Evolutionary conservation across 257 asterid genomes (phyloP).

Genomic region (Solanum sparsipilum): DNA sequence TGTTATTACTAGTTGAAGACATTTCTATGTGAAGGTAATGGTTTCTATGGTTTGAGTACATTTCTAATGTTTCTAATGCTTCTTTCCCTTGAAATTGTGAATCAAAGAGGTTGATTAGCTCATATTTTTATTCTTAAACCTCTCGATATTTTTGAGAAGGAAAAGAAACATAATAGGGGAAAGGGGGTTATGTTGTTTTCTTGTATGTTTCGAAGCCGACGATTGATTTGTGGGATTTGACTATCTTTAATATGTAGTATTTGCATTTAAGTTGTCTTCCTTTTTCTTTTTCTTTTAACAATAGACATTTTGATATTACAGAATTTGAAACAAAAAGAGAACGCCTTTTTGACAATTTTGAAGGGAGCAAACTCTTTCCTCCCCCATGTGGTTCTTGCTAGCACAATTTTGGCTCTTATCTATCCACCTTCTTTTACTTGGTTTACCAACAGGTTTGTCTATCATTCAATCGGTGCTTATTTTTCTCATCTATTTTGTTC

Average conservation of each 20-base stretch:
- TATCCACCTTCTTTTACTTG: conserved; percentile 94
- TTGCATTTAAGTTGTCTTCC: background rate
- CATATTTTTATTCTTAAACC: background rate
- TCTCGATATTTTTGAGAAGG: background rate
- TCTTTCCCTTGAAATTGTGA: background rate
- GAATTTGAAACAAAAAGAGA: conserved; percentile 19
- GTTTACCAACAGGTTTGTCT: conserved; percentile 83
- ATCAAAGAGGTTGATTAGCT: background rate
- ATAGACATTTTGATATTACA: conserved; percentile 9
- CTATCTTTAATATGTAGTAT: background rate
- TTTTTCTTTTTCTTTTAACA: background rate
- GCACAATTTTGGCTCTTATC: conserved; percentile 80
- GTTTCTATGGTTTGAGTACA: background rate
- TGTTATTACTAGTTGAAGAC: background rate
- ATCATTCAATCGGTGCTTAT: background rate
- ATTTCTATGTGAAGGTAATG: background rate
- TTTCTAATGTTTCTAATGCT: background rate
- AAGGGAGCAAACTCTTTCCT: conserved; percentile 69
- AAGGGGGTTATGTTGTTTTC: background rate
- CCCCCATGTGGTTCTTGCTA: conserved; percentile 89
- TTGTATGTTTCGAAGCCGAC: background rate
- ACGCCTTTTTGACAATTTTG: conserved; percentile 35
- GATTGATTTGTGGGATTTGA: background rate
- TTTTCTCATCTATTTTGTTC: background rate
- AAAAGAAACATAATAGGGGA: background rate